Conservation (phyloP, 2,329 filamentous ascomycete genomes). For the Ceratocystis cacaofunesta region DNA sequence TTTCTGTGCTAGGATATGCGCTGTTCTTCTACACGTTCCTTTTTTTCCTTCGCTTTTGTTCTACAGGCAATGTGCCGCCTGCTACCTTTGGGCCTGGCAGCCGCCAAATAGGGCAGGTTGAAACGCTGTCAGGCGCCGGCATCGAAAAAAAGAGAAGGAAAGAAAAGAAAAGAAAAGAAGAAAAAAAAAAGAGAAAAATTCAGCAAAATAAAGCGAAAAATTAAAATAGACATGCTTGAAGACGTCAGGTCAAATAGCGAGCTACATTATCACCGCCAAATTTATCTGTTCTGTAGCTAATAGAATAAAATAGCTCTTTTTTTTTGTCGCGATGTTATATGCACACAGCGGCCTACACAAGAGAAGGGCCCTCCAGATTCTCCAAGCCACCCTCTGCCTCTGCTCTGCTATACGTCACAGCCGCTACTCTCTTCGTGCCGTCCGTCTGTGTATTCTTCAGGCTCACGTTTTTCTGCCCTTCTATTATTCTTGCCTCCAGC, state of each 20-base stretch:
- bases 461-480: neutral
- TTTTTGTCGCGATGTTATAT: too few relatives aligned
- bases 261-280: too few relatives aligned
- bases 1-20: neutral
- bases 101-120: conserved; percentile 1
- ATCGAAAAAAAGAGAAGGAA: neutral
- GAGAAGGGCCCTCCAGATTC: too few relatives aligned
- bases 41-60: neutral
- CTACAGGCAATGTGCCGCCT: neutral
- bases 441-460: neutral
- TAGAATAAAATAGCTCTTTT: too few relatives aligned
- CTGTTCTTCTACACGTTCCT: conserved; percentile 2
- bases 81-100: neutral
- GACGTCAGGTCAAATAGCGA: too few relatives aligned
- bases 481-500: neutral
- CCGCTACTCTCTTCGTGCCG: neutral
- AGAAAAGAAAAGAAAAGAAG: neutral
- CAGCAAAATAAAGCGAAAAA: neutral
- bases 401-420: too few relatives aligned
- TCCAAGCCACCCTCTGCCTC: too few relatives aligned
- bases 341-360: too few relatives aligned
- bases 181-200: neutral
- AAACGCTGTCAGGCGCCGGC: conserved; percentile 1
- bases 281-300: too few relatives aligned
- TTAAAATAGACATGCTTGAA: neutral